Evolutionary conservation across 23 red algal genomes (phyloP), one percentile per base, ranked within the genome.

Genomic region (Chondrus crispus): DNA sequence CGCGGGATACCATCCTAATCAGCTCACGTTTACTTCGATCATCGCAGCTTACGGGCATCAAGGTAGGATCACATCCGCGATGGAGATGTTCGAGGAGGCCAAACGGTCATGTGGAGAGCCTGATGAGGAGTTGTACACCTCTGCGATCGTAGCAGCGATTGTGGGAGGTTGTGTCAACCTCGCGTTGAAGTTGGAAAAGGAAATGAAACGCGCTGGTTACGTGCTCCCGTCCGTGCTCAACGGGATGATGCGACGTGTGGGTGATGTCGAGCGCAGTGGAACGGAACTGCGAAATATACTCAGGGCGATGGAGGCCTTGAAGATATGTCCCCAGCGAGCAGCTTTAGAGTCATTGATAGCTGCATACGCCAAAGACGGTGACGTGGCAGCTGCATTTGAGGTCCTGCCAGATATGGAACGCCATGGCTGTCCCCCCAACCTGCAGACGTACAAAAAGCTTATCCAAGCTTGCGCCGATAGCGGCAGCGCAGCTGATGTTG

Each of bases 141-240:
- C 92, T 14, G 68, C 75, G 49, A 88, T 94, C 24, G 74, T 88
- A 12, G 92, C 92, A 18, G 82, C 82, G 37, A 74, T 87, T 49
- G 74, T 62, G 12, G 46, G 92, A 35, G 82, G 72, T n/a, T 50
- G 84, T 47, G 80, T 72, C 18, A 50, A 82, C 33, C 81, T 46
- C 20, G 92, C 83, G 14, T 41, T 87, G 37, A 68, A 78, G 70
- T 22, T 94, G 9, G 66, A 55, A 3, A 73, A 81, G 42, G 83
- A 94, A 72, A 94, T 94, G 92, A 87, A 73, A 18, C 42, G 28
- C 18, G 92, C 72, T 37, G 92, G 92, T 33, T 94, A 88, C 47
- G 76, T 24, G 71, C 82, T 82, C 30, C 92, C 82, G 24, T 13
- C 9, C 69, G 76, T 84, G 24, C 51, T 92, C 37, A 92, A 92